Evolutionary conservation across 306 rosid species (phyloP).

Genomic region (Aeschynomene evenia): DNA sequence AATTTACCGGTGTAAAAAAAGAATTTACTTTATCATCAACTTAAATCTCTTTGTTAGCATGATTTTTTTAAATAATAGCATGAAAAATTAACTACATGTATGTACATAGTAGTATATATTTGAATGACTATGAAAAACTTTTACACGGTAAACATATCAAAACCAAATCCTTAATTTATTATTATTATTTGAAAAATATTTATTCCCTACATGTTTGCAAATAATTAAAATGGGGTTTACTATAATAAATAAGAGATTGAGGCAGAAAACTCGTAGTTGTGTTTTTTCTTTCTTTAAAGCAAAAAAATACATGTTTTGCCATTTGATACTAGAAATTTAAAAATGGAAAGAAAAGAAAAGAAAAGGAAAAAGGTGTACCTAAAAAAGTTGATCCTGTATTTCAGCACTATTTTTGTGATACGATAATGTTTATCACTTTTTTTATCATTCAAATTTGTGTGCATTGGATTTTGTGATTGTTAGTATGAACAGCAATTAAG

Average conservation of each 20-base stretch:
- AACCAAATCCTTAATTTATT: too few relatives aligned
- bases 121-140: too few relatives aligned
- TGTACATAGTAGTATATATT: too few relatives aligned
- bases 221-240: too few relatives aligned
- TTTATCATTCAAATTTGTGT: neutral
- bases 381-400: slow-evolving; percentile 31
- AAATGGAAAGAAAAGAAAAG: slow-evolving; percentile 1
- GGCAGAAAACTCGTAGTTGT: slow-evolving; percentile 36
- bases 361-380: neutral
- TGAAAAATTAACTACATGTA: too few relatives aligned
- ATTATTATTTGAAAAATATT: too few relatives aligned
- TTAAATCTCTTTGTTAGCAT: too few relatives aligned
- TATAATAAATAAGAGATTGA: slow-evolving; percentile 25
- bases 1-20: too few relatives aligned
- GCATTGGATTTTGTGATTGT: slow-evolving; percentile 4
- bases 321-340: slow-evolving; percentile 36
- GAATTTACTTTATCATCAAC: too few relatives aligned
- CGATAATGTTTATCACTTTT: slow-evolving; percentile 27
- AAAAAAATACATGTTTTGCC: slow-evolving; percentile 27
- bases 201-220: too few relatives aligned
- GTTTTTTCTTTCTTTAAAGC: slow-evolving; percentile 33
- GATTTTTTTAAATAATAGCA: too few relatives aligned
- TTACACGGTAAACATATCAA: too few relatives aligned
- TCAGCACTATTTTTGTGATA: slow-evolving; percentile 35
- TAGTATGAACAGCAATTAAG: slow-evolving; percentile 9